Percentiles rank a stretch among this genome's conserved stretches.
phyloP scores from a whole-genome alignment of 306 rosid species.

The Luffa aegyptiaca region DNA sequence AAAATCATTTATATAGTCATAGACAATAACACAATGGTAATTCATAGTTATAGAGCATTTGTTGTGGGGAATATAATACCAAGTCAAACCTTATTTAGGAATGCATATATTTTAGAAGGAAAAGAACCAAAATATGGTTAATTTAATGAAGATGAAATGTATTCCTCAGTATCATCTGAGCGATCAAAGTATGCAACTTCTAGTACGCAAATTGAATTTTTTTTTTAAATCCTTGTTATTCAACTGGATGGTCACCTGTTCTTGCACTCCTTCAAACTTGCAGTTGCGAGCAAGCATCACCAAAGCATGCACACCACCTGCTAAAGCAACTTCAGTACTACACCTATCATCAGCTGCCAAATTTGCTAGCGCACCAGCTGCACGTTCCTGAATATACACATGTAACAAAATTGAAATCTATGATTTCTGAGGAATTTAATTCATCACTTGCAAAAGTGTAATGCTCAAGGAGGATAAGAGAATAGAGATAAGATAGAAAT shows the following conservation, averaged over 20 bases:
- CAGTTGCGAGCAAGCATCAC: conserved; percentile 98
- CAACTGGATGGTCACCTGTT: conserved; percentile 55
- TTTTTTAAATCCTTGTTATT: background rate
- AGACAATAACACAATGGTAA: background rate
- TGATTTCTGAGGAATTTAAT: background rate
- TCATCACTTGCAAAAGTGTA: background rate
- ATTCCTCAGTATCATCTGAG: background rate
- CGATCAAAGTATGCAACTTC: background rate
- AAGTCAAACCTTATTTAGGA: background rate
- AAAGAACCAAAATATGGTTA: background rate
- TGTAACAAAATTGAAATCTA: background rate
- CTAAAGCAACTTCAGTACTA: conserved; percentile 92
- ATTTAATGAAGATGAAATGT: background rate
- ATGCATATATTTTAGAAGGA: background rate
- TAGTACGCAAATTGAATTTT: background rate
- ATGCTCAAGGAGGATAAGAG: background rate
- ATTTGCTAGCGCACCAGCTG: conserved; percentile 99
- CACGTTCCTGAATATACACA: conserved; percentile 71
- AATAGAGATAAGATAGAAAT: background rate
- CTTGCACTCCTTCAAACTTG: conserved; percentile 98
- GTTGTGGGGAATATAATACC: background rate
- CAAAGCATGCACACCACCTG: conserved; percentile 97
- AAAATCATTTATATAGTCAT: background rate
- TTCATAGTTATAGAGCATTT: background rate
- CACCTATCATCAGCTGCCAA: conserved; percentile 99